Evolutionary conservation across 2,329 filamentous ascomycete genomes (phyloP), one percentile per base, ranked within the genome.

Genomic region (Samsoniella hepiali): DNA sequence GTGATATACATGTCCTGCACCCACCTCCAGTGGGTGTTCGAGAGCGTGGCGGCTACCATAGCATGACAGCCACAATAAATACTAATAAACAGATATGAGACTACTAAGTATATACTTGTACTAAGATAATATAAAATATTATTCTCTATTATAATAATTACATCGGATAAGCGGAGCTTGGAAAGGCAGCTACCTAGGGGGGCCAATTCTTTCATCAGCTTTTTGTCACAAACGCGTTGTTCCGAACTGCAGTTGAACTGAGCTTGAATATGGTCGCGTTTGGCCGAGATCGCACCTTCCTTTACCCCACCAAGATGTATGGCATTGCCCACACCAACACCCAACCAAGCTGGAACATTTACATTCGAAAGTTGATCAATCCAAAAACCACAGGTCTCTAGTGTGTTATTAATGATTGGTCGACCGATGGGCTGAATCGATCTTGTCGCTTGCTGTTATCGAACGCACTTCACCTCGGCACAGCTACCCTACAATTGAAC

Each of bases 1-100:
- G 53, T 63, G 42, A 63, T 62, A 40, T 58, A 32, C 44, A 42
- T 58, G 3, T 57, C 22, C 22, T 22, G 22, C 22, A 22, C 22
- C 22, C 22, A 22, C 22, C 22, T 22, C 22, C 22, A 22, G 22
- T 22, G 22, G 22, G 22, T 22, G 22, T 22, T 22, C 22, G 22
- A 22, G 22, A 22, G 22, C 22, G 22, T 22, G 22, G 22, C 22
- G 22, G 22, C 22, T 22, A 22, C 22, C 22, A 22, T 22, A 22
- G 22, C 22, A 22, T 22, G 22, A 22, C 22, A 22, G 22, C 22
- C 22, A 22, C 22, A 22, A 22, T 22, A 22, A 22, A 22, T 22
- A 22, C 22, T 22, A 22, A 22, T 22, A 22, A 22, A 22, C 22
- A 22, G 22, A 22, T 22, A 22, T 22, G 22, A 22, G 22, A 22